Evolutionary conservation across 495 filamentous ascomycete genomes (phyloP).

Genomic region (Cercophora newfieldiana): DNA sequence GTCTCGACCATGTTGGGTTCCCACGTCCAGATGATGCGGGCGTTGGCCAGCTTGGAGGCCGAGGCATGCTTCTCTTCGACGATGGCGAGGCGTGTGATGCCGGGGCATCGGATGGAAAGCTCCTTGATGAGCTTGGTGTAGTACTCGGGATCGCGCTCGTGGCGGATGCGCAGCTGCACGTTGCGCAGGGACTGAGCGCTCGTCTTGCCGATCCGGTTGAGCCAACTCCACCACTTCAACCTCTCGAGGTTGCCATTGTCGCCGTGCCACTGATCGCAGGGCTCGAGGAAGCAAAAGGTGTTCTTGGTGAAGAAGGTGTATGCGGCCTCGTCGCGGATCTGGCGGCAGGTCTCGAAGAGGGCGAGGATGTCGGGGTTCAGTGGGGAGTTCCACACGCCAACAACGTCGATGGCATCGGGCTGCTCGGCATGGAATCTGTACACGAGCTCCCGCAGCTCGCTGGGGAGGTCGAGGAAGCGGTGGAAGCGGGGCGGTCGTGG

Average conservation of each 20-base stretch:
- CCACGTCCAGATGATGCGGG: not conserved
- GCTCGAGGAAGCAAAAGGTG: conserved; percentile 26
- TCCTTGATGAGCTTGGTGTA: conserved; percentile 10
- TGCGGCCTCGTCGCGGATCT: conserved; percentile 19
- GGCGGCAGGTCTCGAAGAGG: conserved; percentile 17
- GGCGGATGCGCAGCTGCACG: conserved; percentile 21
- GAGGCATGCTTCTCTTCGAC: conserved; percentile 17
- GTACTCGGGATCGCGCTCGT: conserved; percentile 14
- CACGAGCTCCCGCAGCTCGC: conserved; percentile 10
- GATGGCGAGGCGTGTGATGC: conserved; percentile 17
- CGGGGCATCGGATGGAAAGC: conserved; percentile 4
- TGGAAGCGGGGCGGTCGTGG: conserved; percentile 11
- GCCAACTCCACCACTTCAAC: conserved; percentile 9
- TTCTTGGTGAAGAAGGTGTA: conserved; percentile 22
- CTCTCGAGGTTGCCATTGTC: not conserved
- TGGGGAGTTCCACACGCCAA: conserved; percentile 12
- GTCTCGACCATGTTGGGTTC: conserved; percentile 15
- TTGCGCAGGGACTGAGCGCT: conserved; percentile 19
- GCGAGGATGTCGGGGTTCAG: conserved; percentile 9
- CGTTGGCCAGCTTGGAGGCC: not conserved
- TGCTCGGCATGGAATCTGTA: conserved; percentile 3
- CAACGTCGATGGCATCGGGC: conserved; percentile 9
- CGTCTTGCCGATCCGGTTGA: not conserved
- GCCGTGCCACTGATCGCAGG: conserved; percentile 13
- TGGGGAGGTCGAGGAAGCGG: conserved; percentile 8